Conservation (phyloP, 768 basidiomycete genomes). For the Coprinopsis cinerea region DNA sequence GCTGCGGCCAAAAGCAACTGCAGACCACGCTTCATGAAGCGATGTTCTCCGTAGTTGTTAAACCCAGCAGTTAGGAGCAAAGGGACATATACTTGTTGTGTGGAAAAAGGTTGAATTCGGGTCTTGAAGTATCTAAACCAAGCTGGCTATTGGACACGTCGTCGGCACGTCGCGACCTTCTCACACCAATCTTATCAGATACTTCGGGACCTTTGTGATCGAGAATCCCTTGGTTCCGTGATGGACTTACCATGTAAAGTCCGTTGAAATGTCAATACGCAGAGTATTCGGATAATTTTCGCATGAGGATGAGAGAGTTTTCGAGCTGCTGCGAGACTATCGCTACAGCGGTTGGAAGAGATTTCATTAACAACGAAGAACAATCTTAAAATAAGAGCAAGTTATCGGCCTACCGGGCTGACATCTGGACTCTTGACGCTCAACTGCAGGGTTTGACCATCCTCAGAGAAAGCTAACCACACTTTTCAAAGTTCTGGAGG, state of each 20-base stretch:
- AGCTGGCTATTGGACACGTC: background rate
- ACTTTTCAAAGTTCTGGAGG: background rate
- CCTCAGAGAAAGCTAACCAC: too few relatives aligned
- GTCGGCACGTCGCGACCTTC: slow-evolving; percentile 1
- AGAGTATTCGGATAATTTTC: too few relatives aligned
- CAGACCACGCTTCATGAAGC: slow-evolving; percentile 21
- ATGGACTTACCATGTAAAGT: too few relatives aligned
- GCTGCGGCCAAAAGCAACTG: slow-evolving; percentile 20
- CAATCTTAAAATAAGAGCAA: too few relatives aligned
- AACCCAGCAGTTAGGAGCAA: background rate
- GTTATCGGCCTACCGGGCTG: too few relatives aligned
- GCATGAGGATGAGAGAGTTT: too few relatives aligned
- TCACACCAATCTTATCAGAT: background rate
- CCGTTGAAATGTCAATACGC: background rate
- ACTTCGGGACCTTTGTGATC: background rate
- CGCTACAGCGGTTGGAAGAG: too few relatives aligned
- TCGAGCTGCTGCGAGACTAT: too few relatives aligned
- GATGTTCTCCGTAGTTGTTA: background rate
- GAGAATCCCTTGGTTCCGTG: background rate
- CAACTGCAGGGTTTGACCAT: too few relatives aligned
- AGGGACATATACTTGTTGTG: background rate
- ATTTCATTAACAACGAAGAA: too few relatives aligned
- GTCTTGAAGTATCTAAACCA: background rate
- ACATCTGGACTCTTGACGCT: too few relatives aligned
- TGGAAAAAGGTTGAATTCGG: background rate